phyloP scores from a whole-genome alignment of 164 flowering plant species.

The Vitis riparia region DNA sequence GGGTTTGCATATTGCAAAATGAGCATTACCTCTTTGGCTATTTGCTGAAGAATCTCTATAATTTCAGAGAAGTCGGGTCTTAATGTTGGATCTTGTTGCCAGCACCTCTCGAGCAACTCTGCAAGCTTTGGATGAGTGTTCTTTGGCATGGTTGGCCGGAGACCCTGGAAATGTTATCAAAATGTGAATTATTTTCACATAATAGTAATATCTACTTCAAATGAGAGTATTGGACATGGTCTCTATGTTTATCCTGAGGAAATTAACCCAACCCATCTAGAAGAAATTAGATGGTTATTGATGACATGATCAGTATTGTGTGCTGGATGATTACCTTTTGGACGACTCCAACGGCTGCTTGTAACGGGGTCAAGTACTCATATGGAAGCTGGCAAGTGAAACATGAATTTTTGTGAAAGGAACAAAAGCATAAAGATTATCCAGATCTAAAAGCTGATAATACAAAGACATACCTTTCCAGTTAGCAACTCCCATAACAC shows the following conservation, averaged over 20 bases:
- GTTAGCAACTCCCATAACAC: slow-evolving; percentile 64
- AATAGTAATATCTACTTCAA: too few relatives aligned
- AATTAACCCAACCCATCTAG: too few relatives aligned
- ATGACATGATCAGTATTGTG: too few relatives aligned
- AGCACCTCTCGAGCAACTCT: slow-evolving; percentile 40
- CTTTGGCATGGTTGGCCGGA: slow-evolving; percentile 59
- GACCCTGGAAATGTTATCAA: slow-evolving; percentile 33
- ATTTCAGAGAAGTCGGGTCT: slow-evolving; percentile 68
- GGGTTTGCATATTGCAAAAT: too few relatives aligned
- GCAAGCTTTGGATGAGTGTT: slow-evolving; percentile 36
- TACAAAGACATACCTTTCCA: slow-evolving; percentile 41
- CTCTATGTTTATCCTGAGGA: too few relatives aligned
- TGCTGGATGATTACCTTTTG: slow-evolving; percentile 39
- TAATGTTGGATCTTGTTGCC: slow-evolving; percentile 47
- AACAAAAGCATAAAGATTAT: neutral
- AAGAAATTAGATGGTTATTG: too few relatives aligned
- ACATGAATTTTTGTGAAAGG: neutral
- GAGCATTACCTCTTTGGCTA: slow-evolving; percentile 38
- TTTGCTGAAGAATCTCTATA: slow-evolving; percentile 35
- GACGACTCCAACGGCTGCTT: slow-evolving; percentile 68
- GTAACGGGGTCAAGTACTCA: slow-evolving; percentile 56
- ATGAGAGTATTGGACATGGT: too few relatives aligned
- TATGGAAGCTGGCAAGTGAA: slow-evolving; percentile 50
- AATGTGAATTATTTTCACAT: neutral
- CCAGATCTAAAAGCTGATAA: neutral